A percentile compares a stretch with the other conserved stretches of the same genome.
Evolutionary conservation across 768 basidiomycete species (phyloP).

Genomic region (Sporobolomyces roseus): DNA sequence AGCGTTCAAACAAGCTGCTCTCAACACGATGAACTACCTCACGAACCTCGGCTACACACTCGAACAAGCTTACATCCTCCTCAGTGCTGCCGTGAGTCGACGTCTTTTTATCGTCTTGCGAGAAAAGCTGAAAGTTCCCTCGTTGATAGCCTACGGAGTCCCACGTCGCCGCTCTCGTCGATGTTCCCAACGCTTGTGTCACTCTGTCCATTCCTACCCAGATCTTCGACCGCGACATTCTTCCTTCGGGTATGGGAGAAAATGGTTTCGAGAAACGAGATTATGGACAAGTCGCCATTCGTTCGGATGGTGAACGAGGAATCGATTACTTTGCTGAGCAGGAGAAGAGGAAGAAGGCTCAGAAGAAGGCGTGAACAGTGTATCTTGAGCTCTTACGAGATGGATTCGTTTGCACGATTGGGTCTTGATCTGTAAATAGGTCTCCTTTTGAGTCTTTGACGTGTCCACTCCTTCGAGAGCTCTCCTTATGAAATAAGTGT

Average conservation of each 20-base stretch:
- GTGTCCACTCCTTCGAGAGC: too few species aligned
- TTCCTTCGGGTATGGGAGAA: constrained; percentile 54
- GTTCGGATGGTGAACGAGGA: constrained; percentile 56
- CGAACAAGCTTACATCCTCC: constrained; percentile 69
- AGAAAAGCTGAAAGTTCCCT: too few species aligned
- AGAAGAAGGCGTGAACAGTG: background rate
- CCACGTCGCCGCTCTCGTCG: constrained; percentile 67
- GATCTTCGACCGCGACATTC: constrained; percentile 71
- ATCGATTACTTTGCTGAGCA: constrained; percentile 18
- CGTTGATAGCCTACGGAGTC: constrained; percentile 57
- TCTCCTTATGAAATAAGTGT: too few species aligned
- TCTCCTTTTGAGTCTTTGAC: too few species aligned
- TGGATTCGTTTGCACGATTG: too few species aligned
- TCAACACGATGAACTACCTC: constrained; percentile 71
- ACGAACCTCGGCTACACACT: constrained; percentile 67
- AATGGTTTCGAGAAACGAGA: constrained; percentile 61
- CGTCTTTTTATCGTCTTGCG: too few species aligned
- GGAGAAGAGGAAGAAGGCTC: constrained; percentile 1
- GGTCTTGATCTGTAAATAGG: too few species aligned
- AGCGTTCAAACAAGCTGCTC: constrained; percentile 73
- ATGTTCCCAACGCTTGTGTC: constrained; percentile 66
- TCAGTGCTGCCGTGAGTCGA: constrained; percentile 57
- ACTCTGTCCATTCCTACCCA: constrained; percentile 70
- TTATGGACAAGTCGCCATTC: constrained; percentile 64
- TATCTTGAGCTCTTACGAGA: too few species aligned